Conservation (phyloP, 345 rosid genomes). For the Kernera saxatilis region DNA sequence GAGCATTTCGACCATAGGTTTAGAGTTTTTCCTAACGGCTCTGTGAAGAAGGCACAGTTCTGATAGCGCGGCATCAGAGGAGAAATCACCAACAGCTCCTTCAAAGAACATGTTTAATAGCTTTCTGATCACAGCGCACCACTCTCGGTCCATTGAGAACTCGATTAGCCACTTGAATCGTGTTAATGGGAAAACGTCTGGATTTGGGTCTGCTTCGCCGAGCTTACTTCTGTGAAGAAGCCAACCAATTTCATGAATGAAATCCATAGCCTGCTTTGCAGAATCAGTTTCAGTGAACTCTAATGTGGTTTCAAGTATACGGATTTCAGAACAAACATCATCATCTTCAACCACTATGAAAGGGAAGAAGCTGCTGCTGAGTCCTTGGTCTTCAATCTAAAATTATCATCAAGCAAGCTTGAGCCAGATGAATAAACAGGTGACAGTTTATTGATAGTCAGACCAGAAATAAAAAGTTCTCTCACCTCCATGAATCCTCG, state of each 20-base stretch:
- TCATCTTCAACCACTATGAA: conserved; percentile 79
- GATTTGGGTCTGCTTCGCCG: conserved; percentile 55
- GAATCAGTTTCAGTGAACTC: conserved; percentile 59
- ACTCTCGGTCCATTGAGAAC: conserved; percentile 90
- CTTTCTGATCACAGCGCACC: conserved; percentile 91
- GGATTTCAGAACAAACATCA: conserved; percentile 82
- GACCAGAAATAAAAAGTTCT: conserved; percentile 11
- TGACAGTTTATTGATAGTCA: not conserved
- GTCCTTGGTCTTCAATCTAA: conserved; percentile 89
- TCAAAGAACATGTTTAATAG: conserved; percentile 64
- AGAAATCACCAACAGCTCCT: conserved; percentile 63
- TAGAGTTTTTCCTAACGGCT: conserved; percentile 88
- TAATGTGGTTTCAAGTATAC: conserved; percentile 63
- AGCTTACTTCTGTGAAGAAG: conserved; percentile 84
- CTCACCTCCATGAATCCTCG: conserved; percentile 96
- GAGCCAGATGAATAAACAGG: conserved; percentile 16
- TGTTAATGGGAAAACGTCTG: conserved; percentile 53
- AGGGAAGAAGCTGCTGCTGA: conserved; percentile 88
- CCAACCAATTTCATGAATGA: conserved; percentile 98
- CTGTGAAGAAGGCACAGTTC: conserved; percentile 92
- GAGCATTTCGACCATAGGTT: conserved; percentile 73
- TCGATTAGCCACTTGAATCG: conserved; percentile 92
- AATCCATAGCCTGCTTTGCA: conserved; percentile 78
- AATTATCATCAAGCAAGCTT: conserved; percentile 28
- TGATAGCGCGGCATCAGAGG: conserved; percentile 43